Evolutionary conservation across 2,329 filamentous ascomycete genomes (phyloP), one percentile per base, ranked within the genome.

Genomic region (Bretziella fagacearum): DNA sequence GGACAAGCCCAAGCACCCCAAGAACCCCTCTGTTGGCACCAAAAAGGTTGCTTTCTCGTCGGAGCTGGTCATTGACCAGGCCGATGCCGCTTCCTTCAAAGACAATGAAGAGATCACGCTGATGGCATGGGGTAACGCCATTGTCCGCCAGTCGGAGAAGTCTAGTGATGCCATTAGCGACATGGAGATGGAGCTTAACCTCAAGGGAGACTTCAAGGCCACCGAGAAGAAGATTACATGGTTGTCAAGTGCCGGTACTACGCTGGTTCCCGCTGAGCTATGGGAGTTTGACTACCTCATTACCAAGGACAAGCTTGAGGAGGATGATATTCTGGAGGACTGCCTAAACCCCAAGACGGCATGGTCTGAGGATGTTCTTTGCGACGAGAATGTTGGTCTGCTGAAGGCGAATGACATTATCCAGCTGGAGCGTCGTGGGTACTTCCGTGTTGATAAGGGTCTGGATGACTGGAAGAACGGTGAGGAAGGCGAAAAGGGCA

Each of bases 141-240:
- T 71, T 26, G 57, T 70, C 17, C 61, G 62, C 30, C 61, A 69
- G 57, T 69, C 65, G 2, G 61, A 61, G 44, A 62, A 60, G 22
- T 68, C 70, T 51, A 55, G 58, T 47, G 67, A 53, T 15, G 67
- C 74, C 41, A 77, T 94, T 56, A 80, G 77, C 10, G 68, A 65
- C 29, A 70, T 94, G 32, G 81, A 82, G 49, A 69, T 91, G 46
- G 84, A 94, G 64, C 75, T 95, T n/a, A 81, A 96, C 63, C 74
- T 95, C 43, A 77, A 82, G 56, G 87, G 89, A 48, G 89, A 96
- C 61, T 84, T 96, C 62, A 94, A 93, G 70, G 81, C 84, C 59
- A 96, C 89, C 0, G 79, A 85, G 58, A 95, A 95, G 76, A 96
- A 96, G 71, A 77, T 96, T 30, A 95, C 87, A 1, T 96, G 89